Base-by-base conservation (phyloP, 441 rosid species). In the Capsella rubella region DNA sequence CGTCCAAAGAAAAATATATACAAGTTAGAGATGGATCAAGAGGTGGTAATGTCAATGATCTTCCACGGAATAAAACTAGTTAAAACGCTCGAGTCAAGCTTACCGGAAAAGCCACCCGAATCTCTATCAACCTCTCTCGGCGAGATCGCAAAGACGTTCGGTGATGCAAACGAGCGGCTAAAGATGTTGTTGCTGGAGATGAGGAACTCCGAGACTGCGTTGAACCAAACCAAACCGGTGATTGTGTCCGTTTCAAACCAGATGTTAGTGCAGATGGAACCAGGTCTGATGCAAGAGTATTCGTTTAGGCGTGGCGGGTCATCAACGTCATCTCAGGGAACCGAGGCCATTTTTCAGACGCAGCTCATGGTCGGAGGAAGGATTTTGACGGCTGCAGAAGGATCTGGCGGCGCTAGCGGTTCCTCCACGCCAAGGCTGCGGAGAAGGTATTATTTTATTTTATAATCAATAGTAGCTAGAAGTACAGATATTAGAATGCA, bases 11-110 rank as follows among this genome's bases (percentile, higher is more conserved):
- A 0, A 21, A 32, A 45, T 2, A 34, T 6, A 35, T 2, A 16
- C 18, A 49, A 35, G 11, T 29, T 34, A 31, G 13, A 62, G 53
- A 84, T 93, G 90, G 89, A 85, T 21, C 25, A 21, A 34, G 85
- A 84, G 16, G 54, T 63, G 16, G 54, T 63, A 18, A 57, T 91
- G 59, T 70, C 89, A 67, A 40, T 83, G 64, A 78, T 91, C 68
- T 80, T 81, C 32, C 79, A 69, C 0, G 98, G 93, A 2, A 78
- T 90, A 76, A 79, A 77, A 18, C 73, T 85, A 13, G 95, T 84
- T 8, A 79, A 76, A 50, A 85, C 82, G 5, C 89, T 91, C 32
- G 92, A 90, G 74, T 62, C 85, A 3, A 84, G 35, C 79, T 81
- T 91, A 13, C 80, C 59, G 29, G 71, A 73, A 46, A 77, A 61